Conservation (phyloP, 768 basidiomycete genomes). For the Calocera viscosa region DNA sequence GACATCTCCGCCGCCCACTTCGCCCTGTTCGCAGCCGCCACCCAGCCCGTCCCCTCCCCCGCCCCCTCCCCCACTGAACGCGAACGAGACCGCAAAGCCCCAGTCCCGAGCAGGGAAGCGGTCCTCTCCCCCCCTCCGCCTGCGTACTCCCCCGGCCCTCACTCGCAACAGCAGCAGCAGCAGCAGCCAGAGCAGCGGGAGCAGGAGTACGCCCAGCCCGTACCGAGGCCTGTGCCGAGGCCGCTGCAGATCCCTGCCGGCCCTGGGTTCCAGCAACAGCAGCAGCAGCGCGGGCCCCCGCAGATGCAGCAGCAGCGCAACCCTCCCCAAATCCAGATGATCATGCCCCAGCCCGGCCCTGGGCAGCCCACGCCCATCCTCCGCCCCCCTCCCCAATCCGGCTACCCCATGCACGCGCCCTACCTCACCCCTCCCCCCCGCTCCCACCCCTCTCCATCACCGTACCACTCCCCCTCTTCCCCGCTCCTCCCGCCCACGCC, state of each 20-base stretch:
- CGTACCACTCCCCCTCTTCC: background rate
- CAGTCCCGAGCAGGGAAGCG: background rate
- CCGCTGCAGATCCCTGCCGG: background rate
- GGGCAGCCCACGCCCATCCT: background rate
- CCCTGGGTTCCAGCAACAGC: too few relatives aligned
- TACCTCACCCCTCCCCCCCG: background rate
- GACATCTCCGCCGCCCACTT: background rate
- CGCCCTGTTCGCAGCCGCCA: background rate
- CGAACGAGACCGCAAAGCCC: background rate
- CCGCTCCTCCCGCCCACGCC: conserved; percentile 5
- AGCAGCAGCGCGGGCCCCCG: background rate
- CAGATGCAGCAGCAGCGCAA: background rate
- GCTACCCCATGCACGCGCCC: background rate
- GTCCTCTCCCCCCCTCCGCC: background rate
- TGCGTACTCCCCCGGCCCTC: background rate
- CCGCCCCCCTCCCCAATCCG: background rate
- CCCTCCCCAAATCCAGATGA: background rate
- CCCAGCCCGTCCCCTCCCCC: background rate
- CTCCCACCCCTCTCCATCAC: background rate
- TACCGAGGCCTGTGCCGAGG: background rate
- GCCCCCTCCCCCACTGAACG: background rate
- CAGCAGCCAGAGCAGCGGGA: background rate
- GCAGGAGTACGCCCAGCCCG: background rate
- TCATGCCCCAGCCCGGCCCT: background rate
- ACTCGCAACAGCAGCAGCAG: background rate